Percentiles rank a stretch among this genome's conserved stretches.
phyloP scores from a whole-genome alignment of 306 rosid species.

The Leucaena leucocephala region DNA sequence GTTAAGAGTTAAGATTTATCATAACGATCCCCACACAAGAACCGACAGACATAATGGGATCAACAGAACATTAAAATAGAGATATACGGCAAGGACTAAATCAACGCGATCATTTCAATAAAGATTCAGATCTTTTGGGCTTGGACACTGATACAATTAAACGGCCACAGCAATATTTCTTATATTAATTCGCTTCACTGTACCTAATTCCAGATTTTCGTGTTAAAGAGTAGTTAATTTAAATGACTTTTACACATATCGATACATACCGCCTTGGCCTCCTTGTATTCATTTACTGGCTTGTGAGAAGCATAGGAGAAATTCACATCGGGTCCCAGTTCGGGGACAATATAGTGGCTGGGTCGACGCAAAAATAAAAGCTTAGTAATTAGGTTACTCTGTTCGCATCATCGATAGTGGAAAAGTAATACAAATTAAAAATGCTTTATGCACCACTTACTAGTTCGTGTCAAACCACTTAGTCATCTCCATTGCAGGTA shows the following conservation, averaged over 20 bases:
- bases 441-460: constrained; percentile 50
- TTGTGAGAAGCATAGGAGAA: constrained; percentile 88
- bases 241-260: not conserved
- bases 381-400: constrained; percentile 29
- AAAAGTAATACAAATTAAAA: not conserved
- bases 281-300: constrained; percentile 91
- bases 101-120: not conserved
- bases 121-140: not conserved
- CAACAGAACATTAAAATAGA: constrained; percentile 14
- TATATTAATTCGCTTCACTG: not conserved
- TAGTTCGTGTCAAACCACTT: constrained; percentile 99
- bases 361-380: constrained; percentile 28
- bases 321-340: constrained; percentile 82
- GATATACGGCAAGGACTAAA: not conserved
- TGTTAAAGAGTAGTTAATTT: not conserved
- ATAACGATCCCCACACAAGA: not conserved
- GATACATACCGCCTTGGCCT: constrained; percentile 86
- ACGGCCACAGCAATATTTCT: not conserved
- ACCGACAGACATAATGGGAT: not conserved
- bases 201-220: not conserved
- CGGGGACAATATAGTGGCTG: constrained; percentile 97
- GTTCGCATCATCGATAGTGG: not conserved
- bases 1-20: not conserved
- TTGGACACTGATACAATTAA: constrained; percentile 1
- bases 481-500: constrained; percentile 99